Conservation (phyloP, 306 rosid species). For the Elaeagnus macrophylla region DNA sequence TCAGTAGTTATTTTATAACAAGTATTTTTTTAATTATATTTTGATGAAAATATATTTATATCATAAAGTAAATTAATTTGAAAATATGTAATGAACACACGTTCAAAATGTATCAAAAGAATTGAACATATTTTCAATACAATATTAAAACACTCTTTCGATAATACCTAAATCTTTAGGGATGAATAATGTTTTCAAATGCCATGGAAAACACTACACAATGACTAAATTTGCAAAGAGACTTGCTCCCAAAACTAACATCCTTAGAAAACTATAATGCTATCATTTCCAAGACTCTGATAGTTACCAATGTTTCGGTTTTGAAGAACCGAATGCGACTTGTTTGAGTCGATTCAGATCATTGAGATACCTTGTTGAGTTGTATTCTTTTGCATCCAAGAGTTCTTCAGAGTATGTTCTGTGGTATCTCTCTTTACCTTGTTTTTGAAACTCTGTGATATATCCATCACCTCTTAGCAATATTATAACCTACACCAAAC, state of each 20-base stretch:
- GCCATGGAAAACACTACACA: conserved; percentile 14
- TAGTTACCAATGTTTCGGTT: not conserved
- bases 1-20: too few species aligned
- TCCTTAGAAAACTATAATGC: not conserved
- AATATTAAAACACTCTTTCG: too few species aligned
- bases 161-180: not conserved
- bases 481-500: conserved; percentile 35
- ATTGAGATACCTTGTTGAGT: conserved; percentile 57
- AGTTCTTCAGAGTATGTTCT: conserved; percentile 85
- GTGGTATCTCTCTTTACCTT: conserved; percentile 17
- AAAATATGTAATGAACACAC: too few species aligned
- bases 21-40: too few species aligned
- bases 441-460: conserved; percentile 16
- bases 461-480: conserved; percentile 54
- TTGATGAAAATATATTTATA: too few species aligned
- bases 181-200: conserved; percentile 10
- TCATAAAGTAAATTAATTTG: too few species aligned
- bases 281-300: not conserved
- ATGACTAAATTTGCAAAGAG: conserved; percentile 8
- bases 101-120: too few species aligned
- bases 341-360: conserved; percentile 47
- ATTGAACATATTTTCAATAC: too few species aligned
- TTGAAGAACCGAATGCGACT: conserved; percentile 41
- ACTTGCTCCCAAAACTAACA: not conserved
- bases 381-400: conserved; percentile 67